Base-by-base conservation (phyloP, 2,329 filamentous ascomycete species). In the Penicillium brevicompactum region DNA sequence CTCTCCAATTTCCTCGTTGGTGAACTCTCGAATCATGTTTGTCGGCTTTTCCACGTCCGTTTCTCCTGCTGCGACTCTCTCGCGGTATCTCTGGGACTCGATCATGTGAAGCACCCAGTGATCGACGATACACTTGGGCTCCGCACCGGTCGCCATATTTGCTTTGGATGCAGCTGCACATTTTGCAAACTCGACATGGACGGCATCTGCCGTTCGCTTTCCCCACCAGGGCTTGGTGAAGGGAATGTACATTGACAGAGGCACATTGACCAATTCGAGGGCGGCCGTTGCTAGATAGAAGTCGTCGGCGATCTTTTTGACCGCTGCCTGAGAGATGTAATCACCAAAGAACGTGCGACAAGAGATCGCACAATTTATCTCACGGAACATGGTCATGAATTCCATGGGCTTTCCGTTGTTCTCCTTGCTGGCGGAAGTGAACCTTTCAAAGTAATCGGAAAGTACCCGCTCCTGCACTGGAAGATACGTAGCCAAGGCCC, bases 241-340 rank as follows among this genome's bases (percentile, higher is more conserved):
- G 27, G 91, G 91, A 44, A 96, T 76, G 70, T 95, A 95, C 75
- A 96, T 88, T 53, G 68, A 67, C 13, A 70, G 43, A 56, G 92
- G 91, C 78, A 96, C 92, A 79, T 96, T 96, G 80, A 96, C 92
- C 21, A 96, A 84, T 74, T 96, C 92, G 59, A 96, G 84, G 18
- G 92, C 92, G 48, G 88, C 92, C 5, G 92, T 96, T 67, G 94
- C 92, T 53, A 92, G 85, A 75, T 93, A 96, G 78, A 93, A 96
- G 75, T 96, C 91, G 74, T 94, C 88, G 57, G 91, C 88, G 58
- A 96, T 93, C 78, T 89, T 90, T 82, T 92, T 92, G 66, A 96
- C 87, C 22, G 88, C 86, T 67, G 90, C 88, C 57, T 94, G 88
- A 14, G 89, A 87, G 71, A 95, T 91, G 77, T 96, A 96, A 78